Conservation (phyloP, 2,329 filamentous ascomycete species). For the Furcasterigmium furcatum region DNA sequence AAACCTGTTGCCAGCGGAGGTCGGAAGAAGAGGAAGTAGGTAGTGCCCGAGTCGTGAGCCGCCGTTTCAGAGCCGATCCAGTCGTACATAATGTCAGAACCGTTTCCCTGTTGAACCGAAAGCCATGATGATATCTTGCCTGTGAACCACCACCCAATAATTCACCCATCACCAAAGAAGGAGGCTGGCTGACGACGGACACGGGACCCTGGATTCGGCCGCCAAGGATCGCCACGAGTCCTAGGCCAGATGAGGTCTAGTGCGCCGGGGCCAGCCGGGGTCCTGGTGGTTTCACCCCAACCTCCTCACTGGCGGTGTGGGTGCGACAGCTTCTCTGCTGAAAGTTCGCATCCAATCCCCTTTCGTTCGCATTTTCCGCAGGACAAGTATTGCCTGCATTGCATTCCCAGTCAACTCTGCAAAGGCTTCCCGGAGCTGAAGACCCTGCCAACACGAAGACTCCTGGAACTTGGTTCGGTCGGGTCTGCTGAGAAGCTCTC, state of each 20-base stretch:
- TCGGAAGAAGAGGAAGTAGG: conserved; percentile 30
- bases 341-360: conserved; percentile 1
- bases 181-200: no score
- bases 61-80: no score
- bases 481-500: neutral
- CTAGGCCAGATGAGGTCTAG: no score
- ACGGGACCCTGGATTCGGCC: neutral
- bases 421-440: neutral
- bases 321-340: neutral
- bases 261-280: neutral
- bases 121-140: no score
- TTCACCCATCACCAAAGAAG: no score
- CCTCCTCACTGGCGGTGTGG: conserved; percentile 1
- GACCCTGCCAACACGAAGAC: neutral
- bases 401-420: neutral
- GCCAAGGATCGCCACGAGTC: neutral
- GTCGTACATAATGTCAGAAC: no score
- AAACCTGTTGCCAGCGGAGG: conserved; percentile 26
- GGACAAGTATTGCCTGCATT: conserved; percentile 5
- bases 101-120: no score
- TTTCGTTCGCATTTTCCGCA: conserved; percentile 3
- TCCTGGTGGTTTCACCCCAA: neutral
- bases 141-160: no score
- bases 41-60: no score
- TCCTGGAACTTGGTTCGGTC: neutral